Base-by-base conservation (phyloP, 1,284 basidiomycete genomes). In the Microbotryum silenes-acaulis region DNA sequence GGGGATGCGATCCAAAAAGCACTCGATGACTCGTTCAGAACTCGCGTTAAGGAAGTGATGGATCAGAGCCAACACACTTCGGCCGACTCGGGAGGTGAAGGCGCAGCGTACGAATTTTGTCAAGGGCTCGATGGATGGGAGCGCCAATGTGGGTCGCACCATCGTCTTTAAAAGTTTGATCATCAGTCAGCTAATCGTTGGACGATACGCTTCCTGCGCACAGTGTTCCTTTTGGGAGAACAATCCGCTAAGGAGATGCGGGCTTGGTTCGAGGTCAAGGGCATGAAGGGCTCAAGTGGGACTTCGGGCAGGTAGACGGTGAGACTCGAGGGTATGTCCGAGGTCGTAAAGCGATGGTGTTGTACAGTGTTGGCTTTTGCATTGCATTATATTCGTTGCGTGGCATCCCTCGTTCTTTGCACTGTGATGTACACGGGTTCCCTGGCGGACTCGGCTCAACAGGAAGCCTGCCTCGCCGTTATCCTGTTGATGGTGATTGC, bases 71-170 rank as follows among this genome's bases (percentile, higher is more conserved):
- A 72, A 55, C 71, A 72, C 52, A 64, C 66, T 10, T 57, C 69
- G 18, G 63, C 72, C 9, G 63, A 71, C 29, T 54, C 64, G 18
- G 55, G 66, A 2, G 65, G 68, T 6, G 63, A 69, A 54, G 66
- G 71, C 47, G 66, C 67, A 10, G 68, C 69, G 20, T 71, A 70
- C 50, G 70, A 71, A 54, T 72, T 73, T 56, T 62, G 69, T 9
- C 65, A 70, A 44, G 69, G 67, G 1, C 52, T 73, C 44, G 73
- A 74, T 52, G 60, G 63, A 27, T 74, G 73, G 72, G 73, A 74
- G 63, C 72, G 70, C 48, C 69, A 74, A 57, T 54, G 72, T 71
- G 45, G 53, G 71, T 65, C 12, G 20, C n/a, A 20, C 12, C 16
- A 16, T 50, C 27, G 21, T 21, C n/a, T 18, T 9, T 48, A 1